phyloP scores from a whole-genome alignment of 768 basidiomycete species.

The Suillus subluteus region DNA sequence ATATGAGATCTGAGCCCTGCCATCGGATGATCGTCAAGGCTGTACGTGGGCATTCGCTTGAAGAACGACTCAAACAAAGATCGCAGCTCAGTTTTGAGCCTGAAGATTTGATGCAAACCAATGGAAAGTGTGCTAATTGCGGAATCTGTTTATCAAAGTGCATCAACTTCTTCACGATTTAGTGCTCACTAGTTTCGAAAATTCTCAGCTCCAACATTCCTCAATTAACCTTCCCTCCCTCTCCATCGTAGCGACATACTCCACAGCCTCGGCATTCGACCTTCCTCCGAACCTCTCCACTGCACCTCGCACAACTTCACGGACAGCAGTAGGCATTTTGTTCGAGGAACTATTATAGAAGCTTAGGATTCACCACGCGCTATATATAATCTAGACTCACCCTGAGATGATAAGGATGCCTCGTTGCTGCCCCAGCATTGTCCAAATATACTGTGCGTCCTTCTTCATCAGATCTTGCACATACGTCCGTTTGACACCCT shows the following conservation, averaged over 20 bases:
- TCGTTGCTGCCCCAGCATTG: slow-evolving; percentile 53
- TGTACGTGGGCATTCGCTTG: not conserved
- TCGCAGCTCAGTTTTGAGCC: not conserved
- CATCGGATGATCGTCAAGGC: not conserved
- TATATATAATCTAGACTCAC: slow-evolving; percentile 45
- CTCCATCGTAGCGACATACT: slow-evolving; percentile 70
- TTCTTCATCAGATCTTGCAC: slow-evolving; percentile 78
- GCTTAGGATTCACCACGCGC: slow-evolving; percentile 10
- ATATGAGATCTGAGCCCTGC: not conserved
- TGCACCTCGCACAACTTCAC: slow-evolving; percentile 63
- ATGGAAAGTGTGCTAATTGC: not conserved
- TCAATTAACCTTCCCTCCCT: slow-evolving; percentile 71
- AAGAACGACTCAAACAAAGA: not conserved
- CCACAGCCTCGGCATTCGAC: slow-evolving; percentile 54
- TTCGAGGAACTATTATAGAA: slow-evolving; percentile 75
- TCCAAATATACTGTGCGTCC: slow-evolving; percentile 70
- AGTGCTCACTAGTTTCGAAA: not conserved
- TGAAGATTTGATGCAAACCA: not conserved
- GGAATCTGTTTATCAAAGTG: not conserved
- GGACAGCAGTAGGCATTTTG: slow-evolving; percentile 92
- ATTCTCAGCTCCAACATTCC: slow-evolving; percentile 78
- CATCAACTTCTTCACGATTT: not conserved
- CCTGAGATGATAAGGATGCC: slow-evolving; percentile 90
- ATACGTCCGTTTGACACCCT: slow-evolving; percentile 72
- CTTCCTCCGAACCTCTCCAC: slow-evolving; percentile 53